These are phyloP conservation scores for Carpinus fangiana DNA, from an alignment of 306 rosid genomes.

Conservation along the genomic window DNA sequence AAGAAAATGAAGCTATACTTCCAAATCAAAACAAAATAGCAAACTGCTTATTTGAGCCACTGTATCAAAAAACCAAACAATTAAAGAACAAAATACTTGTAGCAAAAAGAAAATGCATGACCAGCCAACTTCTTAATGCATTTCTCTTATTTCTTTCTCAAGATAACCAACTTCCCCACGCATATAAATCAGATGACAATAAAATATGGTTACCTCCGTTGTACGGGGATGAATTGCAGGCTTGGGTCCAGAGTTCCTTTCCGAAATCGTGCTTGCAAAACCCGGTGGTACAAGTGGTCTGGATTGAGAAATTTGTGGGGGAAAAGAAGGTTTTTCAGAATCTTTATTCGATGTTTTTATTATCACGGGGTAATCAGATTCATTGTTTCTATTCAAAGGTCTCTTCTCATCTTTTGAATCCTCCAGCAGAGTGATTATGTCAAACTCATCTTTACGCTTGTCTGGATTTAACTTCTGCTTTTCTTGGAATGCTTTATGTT, in stretches of 20 bases:
- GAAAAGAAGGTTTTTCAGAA: slow-evolving; percentile 52
- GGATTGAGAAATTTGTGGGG: slow-evolving; percentile 53
- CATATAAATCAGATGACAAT: background rate
- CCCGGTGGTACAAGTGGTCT: slow-evolving; percentile 99
- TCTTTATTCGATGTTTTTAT: slow-evolving; percentile 50
- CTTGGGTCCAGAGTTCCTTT: slow-evolving; percentile 52
- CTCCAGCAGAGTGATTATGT: slow-evolving; percentile 50
- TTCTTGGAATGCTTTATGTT: slow-evolving; percentile 74
- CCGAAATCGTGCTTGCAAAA: slow-evolving; percentile 59
- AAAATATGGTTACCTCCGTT: slow-evolving; percentile 55
- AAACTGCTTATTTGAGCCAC: slow-evolving; percentile 13
- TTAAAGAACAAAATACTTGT: too few relatives aligned
- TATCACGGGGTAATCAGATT: slow-evolving; percentile 44
- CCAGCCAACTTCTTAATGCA: slow-evolving; percentile 6
- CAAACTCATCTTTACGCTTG: slow-evolving; percentile 57
- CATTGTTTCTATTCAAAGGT: slow-evolving; percentile 43
- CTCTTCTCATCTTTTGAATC: slow-evolving; percentile 50
- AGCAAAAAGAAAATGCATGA: slow-evolving; percentile 9
- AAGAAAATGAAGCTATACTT: too few relatives aligned
- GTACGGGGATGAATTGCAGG: slow-evolving; percentile 38
- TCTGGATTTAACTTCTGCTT: slow-evolving; percentile 58
- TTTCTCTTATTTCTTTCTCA: background rate
- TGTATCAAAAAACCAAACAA: background rate
- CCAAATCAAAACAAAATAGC: background rate
- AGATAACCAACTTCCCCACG: background rate